phyloP scores from a whole-genome alignment of 129 eudicot species.

The Artemisia annua region DNA sequence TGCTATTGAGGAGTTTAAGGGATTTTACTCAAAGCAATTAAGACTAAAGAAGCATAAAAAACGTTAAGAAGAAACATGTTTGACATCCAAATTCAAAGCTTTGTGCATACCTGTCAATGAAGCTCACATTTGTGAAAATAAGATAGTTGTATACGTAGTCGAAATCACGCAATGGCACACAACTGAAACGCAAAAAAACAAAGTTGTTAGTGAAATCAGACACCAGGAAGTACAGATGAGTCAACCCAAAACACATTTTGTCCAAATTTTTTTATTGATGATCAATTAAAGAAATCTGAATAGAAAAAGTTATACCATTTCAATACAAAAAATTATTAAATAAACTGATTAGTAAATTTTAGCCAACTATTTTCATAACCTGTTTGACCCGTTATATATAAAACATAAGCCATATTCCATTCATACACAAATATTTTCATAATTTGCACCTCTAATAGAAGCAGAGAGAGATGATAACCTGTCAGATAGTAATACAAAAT shows the following conservation, averaged over 20 bases:
- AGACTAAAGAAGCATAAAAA: not conserved
- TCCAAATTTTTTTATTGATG: too few species aligned
- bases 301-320: not conserved
- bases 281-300: too few species aligned
- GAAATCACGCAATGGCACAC: conserved; percentile 82
- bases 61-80: not conserved
- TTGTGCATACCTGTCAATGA: conserved; percentile 70
- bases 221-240: not conserved
- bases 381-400: not conserved
- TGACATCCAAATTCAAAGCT: conserved; percentile 14
- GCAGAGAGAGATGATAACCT: conserved; percentile 42
- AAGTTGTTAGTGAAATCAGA: conserved; percentile 6
- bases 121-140: conserved; percentile 89
- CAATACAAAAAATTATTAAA: not conserved
- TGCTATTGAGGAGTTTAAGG: conserved; percentile 5
- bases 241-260: too few species aligned
- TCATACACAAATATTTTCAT: not conserved
- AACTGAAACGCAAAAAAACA: conserved; percentile 54
- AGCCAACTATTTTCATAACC: not conserved
- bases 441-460: not conserved
- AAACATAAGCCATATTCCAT: not conserved
- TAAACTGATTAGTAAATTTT: too few species aligned
- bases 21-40: not conserved
- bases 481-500: conserved; percentile 90
- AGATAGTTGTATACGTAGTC: conserved; percentile 88